Percentiles rank a stretch among this genome's conserved stretches.
These are phyloP conservation scores for Coemansia sp. DNA, from an alignment of 192 early-diverging fungal species.

Conservation along the genomic window DNA sequence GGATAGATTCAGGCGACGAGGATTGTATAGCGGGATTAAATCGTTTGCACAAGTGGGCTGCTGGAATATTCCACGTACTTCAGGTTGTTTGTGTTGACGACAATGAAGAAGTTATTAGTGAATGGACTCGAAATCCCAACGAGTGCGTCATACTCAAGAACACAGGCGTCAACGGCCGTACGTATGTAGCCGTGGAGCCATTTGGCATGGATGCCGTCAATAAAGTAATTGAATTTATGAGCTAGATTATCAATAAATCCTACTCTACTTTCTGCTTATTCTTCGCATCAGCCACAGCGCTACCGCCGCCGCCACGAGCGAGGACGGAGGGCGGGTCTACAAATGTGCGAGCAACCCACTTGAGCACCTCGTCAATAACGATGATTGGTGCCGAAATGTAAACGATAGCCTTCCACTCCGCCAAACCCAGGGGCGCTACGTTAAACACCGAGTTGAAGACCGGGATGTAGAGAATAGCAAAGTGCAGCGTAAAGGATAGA, in stretches of 20 bases:
- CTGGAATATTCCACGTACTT: background rate
- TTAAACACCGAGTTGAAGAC: slow-evolving; percentile 92
- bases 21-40: background rate
- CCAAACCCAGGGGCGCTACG: slow-evolving; percentile 81
- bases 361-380: slow-evolving; percentile 89
- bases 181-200: background rate
- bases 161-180: background rate
- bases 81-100: background rate
- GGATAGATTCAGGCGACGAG: background rate
- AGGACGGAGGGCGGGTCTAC: slow-evolving; percentile 32
- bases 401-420: slow-evolving; percentile 92
- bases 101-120: background rate
- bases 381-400: slow-evolving; percentile 91
- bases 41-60: background rate
- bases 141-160: background rate
- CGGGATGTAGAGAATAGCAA: slow-evolving; percentile 96
- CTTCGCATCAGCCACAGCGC: background rate
- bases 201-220: background rate
- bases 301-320: background rate
- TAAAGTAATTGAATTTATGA: background rate
- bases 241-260: background rate
- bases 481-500: slow-evolving; percentile 91
- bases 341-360: slow-evolving; percentile 66
- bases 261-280: slow-evolving; percentile 23
- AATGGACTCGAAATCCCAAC: background rate